Evolutionary conservation across 2,329 filamentous ascomycete genomes (phyloP), one percentile per base, ranked within the genome.

Genomic region (Dendrostoma leiphaemia): DNA sequence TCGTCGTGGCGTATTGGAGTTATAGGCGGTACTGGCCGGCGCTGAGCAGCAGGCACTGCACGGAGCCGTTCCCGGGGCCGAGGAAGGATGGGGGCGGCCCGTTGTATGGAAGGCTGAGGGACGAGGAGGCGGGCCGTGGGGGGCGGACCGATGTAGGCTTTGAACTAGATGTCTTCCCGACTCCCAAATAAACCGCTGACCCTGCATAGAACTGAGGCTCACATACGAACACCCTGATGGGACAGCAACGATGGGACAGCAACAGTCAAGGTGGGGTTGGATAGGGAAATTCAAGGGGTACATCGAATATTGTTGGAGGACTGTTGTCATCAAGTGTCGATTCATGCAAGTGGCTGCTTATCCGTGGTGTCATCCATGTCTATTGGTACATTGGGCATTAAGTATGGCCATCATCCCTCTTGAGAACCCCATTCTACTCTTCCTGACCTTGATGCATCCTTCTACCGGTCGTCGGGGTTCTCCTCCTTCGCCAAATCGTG

Each of bases 401-500:
- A 55, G 59, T 45, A 53, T 48, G 49, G 15, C 40, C 32, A 38
- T 54, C 19, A 8, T 23, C 44, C 37, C 49, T 37, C 19, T 45
- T 19, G 51, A 32, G 28, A 35, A n/a, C n/a, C n/a, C 26, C 40
- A 17, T 43, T 15, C 51, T 40, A 10, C 26, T 15, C 44, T 37
- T 41, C 15, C 28, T 29, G 5, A 21, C 28, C 28, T 13, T 17
- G 17, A 23, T 35, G 31, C 23, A 41, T 19, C 15, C 9, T 9
- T 54, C 61, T 77, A 85, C 69, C 83, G 83, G 61, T 86, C 85
- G 67, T 91, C 85, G 13, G 83, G 71, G 60, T 84, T 84, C 68
- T 93, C 89, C 62, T 86, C 83, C 81, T 96, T 97, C 58, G 91
- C 93, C 71, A 99, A 75, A 64, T 93, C 93, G 67, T 99, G 92